Evolutionary conservation across 305 asterid genomes (phyloP).

Genomic region (Andrographis paniculata): DNA sequence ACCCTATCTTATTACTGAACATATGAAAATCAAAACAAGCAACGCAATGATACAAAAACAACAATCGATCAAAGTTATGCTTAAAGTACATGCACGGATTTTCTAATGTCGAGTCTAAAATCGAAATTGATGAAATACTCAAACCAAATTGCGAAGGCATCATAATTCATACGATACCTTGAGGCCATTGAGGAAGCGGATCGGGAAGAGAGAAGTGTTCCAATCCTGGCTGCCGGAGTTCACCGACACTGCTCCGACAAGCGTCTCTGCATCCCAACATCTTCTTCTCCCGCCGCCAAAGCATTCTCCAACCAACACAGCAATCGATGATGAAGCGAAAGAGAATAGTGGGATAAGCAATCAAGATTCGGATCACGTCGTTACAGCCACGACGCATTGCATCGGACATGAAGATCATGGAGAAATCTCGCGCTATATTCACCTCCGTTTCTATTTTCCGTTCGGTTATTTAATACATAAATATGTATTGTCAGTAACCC

Average conservation of each 20-base stretch:
- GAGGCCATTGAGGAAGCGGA: conserved; percentile 77
- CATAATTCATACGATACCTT: conserved; percentile 33
- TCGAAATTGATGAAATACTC: neutral
- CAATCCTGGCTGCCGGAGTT: conserved; percentile 30
- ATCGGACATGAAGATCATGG: neutral
- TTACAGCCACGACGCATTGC: conserved; percentile 13
- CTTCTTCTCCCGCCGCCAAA: neutral
- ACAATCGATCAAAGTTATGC: too few relatives aligned
- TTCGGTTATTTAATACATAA: too few relatives aligned
- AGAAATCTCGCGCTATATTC: conserved; percentile 7
- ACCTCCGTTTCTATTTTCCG: conserved; percentile 4
- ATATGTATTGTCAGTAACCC: too few relatives aligned
- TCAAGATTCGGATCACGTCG: neutral
- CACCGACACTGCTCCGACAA: neutral
- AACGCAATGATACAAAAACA: too few relatives aligned
- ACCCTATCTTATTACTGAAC: too few relatives aligned
- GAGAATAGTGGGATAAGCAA: neutral
- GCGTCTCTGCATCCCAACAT: neutral
- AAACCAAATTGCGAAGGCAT: conserved; percentile 1
- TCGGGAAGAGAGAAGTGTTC: conserved; percentile 53
- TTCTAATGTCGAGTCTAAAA: neutral
- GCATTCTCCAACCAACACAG: neutral
- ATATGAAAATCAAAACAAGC: too few relatives aligned
- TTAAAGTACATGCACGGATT: neutral
- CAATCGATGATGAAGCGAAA: neutral